These are phyloP conservation scores for Chalciporus pseudorubinellus DNA, from an alignment of 768 basidiomycete species.

Conservation along the genomic window DNA sequence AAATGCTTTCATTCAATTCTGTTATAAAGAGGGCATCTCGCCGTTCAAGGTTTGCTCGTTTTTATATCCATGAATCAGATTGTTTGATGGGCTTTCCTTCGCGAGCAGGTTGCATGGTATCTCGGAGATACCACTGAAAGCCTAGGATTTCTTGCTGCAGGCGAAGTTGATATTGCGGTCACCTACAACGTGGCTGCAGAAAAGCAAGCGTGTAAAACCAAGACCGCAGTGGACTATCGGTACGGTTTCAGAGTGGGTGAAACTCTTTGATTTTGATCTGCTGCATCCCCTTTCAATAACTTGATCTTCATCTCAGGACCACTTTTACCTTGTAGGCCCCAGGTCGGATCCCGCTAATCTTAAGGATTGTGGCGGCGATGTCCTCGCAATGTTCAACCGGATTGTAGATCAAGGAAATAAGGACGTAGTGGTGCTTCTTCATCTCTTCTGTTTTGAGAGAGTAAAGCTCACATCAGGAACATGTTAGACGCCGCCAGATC, in stretches of 20 bases:
- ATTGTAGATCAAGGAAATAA: conserved; percentile 45
- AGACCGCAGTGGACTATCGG: conserved; percentile 32
- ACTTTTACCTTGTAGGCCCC: conserved; percentile 52
- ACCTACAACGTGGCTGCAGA: conserved; percentile 56
- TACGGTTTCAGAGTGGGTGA: conserved; percentile 47
- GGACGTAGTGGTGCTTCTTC: conserved; percentile 36
- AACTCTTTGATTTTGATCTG: not conserved
- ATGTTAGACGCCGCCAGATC: conserved; percentile 28
- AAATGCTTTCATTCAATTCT: conserved; percentile 41
- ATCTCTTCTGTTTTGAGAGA: not conserved
- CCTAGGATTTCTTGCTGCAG: conserved; percentile 39
- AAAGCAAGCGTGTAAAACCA: conserved; percentile 30
- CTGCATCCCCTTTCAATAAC: not conserved
- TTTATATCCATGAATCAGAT: conserved; percentile 21
- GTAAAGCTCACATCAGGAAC: not conserved
- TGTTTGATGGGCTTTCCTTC: not conserved
- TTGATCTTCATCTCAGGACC: conserved; percentile 36
- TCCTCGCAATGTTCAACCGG: conserved; percentile 46
- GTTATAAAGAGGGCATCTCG: conserved; percentile 17
- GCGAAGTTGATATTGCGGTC: conserved; percentile 47
- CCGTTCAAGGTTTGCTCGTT: conserved; percentile 27
- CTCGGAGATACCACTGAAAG: conserved; percentile 56
- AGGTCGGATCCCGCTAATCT: conserved; percentile 45
- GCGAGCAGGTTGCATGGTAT: conserved; percentile 50
- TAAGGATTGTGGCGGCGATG: conserved; percentile 25